Evolutionary conservation across 2,329 filamentous ascomycete species (phyloP), one percentile per base, ranked within the genome.

Genomic region (Thermoascus crustaceus): DNA sequence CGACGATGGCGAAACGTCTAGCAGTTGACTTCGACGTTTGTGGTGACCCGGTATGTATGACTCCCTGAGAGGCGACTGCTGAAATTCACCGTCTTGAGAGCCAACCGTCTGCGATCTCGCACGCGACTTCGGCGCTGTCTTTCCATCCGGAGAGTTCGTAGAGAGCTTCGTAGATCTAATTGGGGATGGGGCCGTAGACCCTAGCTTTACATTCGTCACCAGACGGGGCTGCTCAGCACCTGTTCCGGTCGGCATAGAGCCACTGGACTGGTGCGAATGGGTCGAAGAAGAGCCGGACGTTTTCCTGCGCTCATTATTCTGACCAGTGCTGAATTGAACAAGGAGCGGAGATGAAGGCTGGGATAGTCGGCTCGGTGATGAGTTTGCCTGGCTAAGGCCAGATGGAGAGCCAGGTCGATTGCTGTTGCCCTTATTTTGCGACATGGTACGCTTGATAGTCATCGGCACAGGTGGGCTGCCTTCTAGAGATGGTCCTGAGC

Each of bases 1-100:
- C 0, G 89, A 96, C 0, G 91, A 96, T 3, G 91, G 91, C 2
- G 91, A 98, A 63, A 95, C 83, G 57, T 96, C 89, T 49, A 96
- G 86, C 2, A 95, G 82, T 52, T 95, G 91, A 55, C 89, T 96
- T 48, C 87, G 78, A 24, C 91, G 80, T 58, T 95, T 95, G 50
- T 88, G 80, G 53, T 95, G 88, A 19, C 64, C 67, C 33, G 80
- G 76, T 6, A 75, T 69, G 27, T 82, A 76, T 8, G 69, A 64
- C 38, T 72, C 61, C 34, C 83, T 75, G 35, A 82, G 78, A 2
- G 76, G 67, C 10, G 85, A n/a, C n/a, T n/a, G n/a, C n/a, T n/a
- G 73, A 5, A 81, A 75, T 45, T 91, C 93, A 18, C 85, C 85
- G 50, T 96, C 91, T 58, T 94, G 85, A 8, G 91, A 96, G 6